Evolutionary conservation across 2,329 filamentous ascomycete genomes (phyloP).

Genomic region (Aspergillus calidoustus): DNA sequence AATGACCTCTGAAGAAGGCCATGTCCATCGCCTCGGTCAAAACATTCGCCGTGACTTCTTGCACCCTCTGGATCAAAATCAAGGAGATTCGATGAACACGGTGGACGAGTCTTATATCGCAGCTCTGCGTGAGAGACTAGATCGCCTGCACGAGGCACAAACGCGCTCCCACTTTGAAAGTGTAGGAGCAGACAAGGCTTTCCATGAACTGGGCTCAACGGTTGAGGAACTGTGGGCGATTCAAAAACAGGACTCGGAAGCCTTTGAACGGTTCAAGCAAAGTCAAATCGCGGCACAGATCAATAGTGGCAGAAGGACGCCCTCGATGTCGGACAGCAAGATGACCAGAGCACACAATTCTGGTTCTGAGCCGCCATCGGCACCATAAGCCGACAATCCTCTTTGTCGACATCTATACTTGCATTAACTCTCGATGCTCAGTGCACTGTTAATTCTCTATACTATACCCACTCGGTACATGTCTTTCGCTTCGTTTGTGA

Average conservation of each 20-base stretch:
- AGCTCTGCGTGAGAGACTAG: constrained; percentile 49
- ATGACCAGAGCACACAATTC: constrained; percentile 5
- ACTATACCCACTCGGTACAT: constrained; percentile 6
- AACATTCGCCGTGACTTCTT: constrained; percentile 68
- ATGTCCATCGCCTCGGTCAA: constrained; percentile 69
- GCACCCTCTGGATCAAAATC: constrained; percentile 48
- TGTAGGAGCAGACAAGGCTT: constrained; percentile 44
- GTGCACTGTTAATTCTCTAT: not conserved
- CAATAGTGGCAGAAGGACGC: constrained; percentile 42
- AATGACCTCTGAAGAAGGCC: constrained; percentile 70
- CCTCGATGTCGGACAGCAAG: constrained; percentile 18
- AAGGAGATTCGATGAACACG: constrained; percentile 37
- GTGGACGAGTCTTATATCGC: constrained; percentile 50
- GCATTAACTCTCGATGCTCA: not conserved
- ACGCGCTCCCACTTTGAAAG: constrained; percentile 45
- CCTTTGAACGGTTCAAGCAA: constrained; percentile 50
- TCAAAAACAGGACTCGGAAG: constrained; percentile 48
- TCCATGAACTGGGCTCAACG: constrained; percentile 49
- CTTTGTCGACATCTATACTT: constrained; percentile 7
- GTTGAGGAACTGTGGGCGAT: constrained; percentile 51
- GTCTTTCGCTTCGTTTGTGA: constrained; percentile 4
- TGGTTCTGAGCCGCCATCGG: constrained; percentile 4
- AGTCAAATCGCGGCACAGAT: constrained; percentile 53
- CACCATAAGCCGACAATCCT: constrained; percentile 5
- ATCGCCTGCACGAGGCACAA: constrained; percentile 48